Conservation (phyloP, 306 rosid species). For the Purshia tridentata region DNA sequence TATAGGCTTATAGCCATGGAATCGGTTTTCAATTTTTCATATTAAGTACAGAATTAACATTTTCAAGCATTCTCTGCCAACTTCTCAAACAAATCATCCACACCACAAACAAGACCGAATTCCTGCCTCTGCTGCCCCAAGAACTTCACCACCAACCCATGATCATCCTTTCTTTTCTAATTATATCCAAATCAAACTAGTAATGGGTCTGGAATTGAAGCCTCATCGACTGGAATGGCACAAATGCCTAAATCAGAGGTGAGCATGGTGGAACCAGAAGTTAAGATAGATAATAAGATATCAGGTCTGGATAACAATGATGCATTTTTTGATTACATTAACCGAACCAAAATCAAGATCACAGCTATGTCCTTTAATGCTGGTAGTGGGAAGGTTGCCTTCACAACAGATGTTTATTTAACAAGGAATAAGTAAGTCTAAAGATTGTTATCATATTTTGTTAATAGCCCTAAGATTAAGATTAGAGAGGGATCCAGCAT, state of each 20-base stretch:
- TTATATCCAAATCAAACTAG: background rate
- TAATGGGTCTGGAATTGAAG: conserved; percentile 1
- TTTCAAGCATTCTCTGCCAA: conserved; percentile 12
- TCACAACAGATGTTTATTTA: conserved; percentile 11
- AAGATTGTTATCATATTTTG: conserved; percentile 28
- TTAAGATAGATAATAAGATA: background rate
- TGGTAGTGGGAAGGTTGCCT: conserved; percentile 14
- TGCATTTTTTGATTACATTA: conserved; percentile 32
- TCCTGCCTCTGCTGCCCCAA: conserved; percentile 2
- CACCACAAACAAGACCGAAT: background rate
- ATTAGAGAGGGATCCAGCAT: conserved; percentile 29
- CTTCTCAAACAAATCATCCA: background rate
- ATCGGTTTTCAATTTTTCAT: no score
- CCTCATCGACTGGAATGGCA: background rate
- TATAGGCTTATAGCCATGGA: no score
- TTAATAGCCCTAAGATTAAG: conserved; percentile 24
- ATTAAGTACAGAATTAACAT: background rate
- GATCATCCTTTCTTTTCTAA: background rate
- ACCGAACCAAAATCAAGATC: conserved; percentile 14
- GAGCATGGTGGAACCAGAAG: background rate
- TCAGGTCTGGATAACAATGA: conserved; percentile 12
- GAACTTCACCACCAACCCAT: background rate
- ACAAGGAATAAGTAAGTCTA: conserved; percentile 9
- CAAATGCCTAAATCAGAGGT: background rate
- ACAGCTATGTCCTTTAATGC: conserved; percentile 23